phyloP scores from a whole-genome alignment of 2,329 filamentous ascomycete genomes.

The Thermoascus crustaceus region DNA sequence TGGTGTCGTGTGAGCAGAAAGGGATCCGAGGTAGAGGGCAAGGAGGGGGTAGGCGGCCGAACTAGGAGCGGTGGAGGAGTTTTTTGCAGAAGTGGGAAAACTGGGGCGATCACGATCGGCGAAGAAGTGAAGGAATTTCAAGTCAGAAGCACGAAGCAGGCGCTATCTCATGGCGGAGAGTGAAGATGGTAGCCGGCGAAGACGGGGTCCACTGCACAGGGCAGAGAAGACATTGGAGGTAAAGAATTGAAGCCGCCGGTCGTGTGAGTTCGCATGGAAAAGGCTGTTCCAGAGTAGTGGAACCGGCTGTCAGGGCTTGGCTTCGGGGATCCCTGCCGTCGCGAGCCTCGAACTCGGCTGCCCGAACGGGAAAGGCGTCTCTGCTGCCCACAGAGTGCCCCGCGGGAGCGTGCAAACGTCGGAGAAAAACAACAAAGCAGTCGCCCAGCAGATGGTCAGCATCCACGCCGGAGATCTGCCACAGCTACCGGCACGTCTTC shows the following conservation, averaged over 20 bases:
- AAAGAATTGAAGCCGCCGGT: slow-evolving; percentile 17
- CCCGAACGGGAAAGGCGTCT: slow-evolving; percentile 19
- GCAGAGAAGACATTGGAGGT: slow-evolving; percentile 7
- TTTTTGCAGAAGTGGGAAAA: slow-evolving; percentile 2
- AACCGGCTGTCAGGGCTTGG: slow-evolving; percentile 17
- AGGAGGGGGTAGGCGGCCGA: slow-evolving; percentile 9
- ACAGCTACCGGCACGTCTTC: too few species aligned
- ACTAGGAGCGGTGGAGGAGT: slow-evolving; percentile 9
- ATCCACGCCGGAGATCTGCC: too few species aligned
- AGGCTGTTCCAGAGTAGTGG: slow-evolving; percentile 27
- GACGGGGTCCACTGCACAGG: slow-evolving; percentile 4
- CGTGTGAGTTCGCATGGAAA: slow-evolving; percentile 29
- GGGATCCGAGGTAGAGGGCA: slow-evolving; percentile 5
- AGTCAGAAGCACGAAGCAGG: slow-evolving; percentile 10
- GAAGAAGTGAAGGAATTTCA: slow-evolving; percentile 1
- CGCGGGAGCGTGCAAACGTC: slow-evolving; percentile 14
- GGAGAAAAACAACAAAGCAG: background rate
- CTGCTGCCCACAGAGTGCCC: slow-evolving; percentile 11
- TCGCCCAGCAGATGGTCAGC: background rate
- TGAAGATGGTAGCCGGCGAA: slow-evolving; percentile 14
- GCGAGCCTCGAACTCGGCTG: slow-evolving; percentile 18
- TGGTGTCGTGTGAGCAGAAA: too few species aligned
- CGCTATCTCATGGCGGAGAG: slow-evolving; percentile 29
- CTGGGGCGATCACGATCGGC: slow-evolving; percentile 5
- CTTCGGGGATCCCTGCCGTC: slow-evolving; percentile 18